Percentiles rank a stretch among this genome's conserved stretches.
Evolutionary conservation across 2,329 filamentous ascomycete species (phyloP).

Genomic region (Lithohypha guttulata): DNA sequence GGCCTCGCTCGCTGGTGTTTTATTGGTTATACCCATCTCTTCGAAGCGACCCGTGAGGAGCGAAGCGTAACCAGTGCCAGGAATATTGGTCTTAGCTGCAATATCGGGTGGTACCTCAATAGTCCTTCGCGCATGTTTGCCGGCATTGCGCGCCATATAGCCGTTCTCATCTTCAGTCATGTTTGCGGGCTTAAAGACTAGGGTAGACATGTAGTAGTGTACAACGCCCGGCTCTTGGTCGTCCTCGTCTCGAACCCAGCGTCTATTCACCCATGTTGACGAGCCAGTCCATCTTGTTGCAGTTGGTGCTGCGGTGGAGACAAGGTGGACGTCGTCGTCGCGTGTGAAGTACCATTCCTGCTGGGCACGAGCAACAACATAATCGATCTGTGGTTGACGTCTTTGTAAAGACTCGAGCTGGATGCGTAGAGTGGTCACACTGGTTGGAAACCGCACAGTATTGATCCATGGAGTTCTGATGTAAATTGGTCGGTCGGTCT

Average conservation of each 20-base stretch:
- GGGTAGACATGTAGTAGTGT: conserved; percentile 35
- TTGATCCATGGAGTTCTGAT: conserved; percentile 32
- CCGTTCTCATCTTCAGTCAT: background rate
- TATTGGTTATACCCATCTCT: background rate
- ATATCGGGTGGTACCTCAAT: background rate
- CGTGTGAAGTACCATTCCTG: conserved; percentile 9
- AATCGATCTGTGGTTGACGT: conserved; percentile 36
- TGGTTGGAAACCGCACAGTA: conserved; percentile 23
- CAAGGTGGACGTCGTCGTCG: conserved; percentile 5
- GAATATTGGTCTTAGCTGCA: background rate
- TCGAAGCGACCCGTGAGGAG: background rate
- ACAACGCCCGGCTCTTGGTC: conserved; percentile 26
- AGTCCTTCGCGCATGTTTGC: too few relatives aligned
- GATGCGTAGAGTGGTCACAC: conserved; percentile 32
- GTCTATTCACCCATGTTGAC: conserved; percentile 30
- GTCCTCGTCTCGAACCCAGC: conserved; percentile 37
- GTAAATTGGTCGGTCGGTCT: conserved; percentile 27
- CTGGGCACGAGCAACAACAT: conserved; percentile 26
- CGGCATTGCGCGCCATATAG: background rate
- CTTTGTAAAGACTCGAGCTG: conserved; percentile 41
- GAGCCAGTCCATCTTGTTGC: conserved; percentile 34
- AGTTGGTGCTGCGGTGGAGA: background rate
- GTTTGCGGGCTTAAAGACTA: conserved; percentile 30
- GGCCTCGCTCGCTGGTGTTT: background rate
- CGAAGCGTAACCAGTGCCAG: background rate